phyloP scores from a whole-genome alignment of 2,329 filamentous ascomycete genomes.

The Taxawa tesnikishii region DNA sequence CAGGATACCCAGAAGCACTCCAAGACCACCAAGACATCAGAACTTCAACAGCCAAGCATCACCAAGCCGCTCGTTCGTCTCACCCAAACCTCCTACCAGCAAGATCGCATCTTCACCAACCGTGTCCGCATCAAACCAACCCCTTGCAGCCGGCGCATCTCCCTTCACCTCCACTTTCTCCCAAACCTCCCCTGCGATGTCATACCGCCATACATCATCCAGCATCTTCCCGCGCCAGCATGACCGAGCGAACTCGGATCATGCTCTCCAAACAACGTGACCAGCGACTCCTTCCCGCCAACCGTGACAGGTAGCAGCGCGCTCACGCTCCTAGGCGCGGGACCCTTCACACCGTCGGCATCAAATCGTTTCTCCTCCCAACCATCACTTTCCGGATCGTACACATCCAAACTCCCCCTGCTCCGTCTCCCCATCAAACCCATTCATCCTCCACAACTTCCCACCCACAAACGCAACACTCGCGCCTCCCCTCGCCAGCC shows the following conservation, averaged over 20 bases:
- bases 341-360: constrained; percentile 33
- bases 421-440: constrained; percentile 59
- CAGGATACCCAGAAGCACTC: no score
- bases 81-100: constrained; percentile 39
- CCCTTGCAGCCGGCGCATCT: constrained; percentile 27
- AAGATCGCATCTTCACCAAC: constrained; percentile 23
- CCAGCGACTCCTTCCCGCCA: constrained; percentile 22
- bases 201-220: constrained; percentile 37
- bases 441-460: constrained; percentile 66
- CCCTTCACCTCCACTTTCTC: constrained; percentile 14
- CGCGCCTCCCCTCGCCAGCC: constrained; percentile 52
- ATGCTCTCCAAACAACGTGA: constrained; percentile 42
- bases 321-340: constrained; percentile 38
- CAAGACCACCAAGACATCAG: no score
- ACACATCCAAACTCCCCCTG: constrained; percentile 61
- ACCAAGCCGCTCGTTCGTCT: constrained; percentile 37
- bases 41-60: constrained; percentile 37
- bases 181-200: constrained; percentile 24
- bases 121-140: constrained; percentile 43
- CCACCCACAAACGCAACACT: constrained; percentile 52
- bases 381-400: constrained; percentile 20
- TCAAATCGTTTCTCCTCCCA: constrained; percentile 29
- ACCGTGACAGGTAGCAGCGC: constrained; percentile 30
- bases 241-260: constrained; percentile 42
- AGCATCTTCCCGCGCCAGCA: constrained; percentile 44